These are phyloP conservation scores for Pseudogymnoascus verrucosus DNA, from an alignment of 2,329 filamentous ascomycete species.

Conservation along the genomic window DNA sequence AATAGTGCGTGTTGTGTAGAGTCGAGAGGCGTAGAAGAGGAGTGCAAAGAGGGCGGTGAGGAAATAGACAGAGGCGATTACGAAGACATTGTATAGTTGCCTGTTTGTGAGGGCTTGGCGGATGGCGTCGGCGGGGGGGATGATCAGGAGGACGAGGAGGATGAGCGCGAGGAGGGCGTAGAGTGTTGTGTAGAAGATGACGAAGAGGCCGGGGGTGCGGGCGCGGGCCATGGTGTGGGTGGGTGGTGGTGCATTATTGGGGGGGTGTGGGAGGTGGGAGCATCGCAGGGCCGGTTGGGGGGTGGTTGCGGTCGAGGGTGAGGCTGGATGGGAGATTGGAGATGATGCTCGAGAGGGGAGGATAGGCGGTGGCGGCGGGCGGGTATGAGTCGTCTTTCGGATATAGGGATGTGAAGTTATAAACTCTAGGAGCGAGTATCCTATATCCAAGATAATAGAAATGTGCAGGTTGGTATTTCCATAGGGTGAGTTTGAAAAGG, in stretches of 20 bases:
- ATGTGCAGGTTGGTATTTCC: background rate
- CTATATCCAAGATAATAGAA: constrained; percentile 2
- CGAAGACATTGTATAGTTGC: constrained; percentile 73
- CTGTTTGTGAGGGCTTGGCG: constrained; percentile 61
- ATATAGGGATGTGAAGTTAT: background rate
- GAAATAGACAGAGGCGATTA: constrained; percentile 68
- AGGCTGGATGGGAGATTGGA: background rate
- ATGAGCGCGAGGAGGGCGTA: constrained; percentile 72
- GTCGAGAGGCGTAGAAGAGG: constrained; percentile 73
- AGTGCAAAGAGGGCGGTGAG: constrained; percentile 61
- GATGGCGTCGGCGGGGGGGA: constrained; percentile 75
- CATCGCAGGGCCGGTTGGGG: background rate
- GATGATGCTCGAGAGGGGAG: background rate
- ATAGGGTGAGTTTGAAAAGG: background rate
- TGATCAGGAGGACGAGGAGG: constrained; percentile 63
- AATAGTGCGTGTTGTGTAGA: constrained; percentile 77
- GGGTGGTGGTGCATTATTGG: background rate
- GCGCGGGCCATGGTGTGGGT: background rate
- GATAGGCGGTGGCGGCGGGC: background rate
- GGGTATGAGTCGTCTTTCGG: background rate
- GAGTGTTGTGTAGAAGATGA: constrained; percentile 70
- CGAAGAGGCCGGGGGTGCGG: constrained; percentile 42
- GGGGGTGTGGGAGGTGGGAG: background rate
- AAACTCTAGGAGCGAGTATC: background rate
- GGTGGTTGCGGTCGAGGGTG: background rate